A percentile compares a stretch with the other conserved stretches of the same genome.
Evolutionary conservation across 2,329 filamentous ascomycete genomes (phyloP).

Genomic region (Alternaria tenuissima): DNA sequence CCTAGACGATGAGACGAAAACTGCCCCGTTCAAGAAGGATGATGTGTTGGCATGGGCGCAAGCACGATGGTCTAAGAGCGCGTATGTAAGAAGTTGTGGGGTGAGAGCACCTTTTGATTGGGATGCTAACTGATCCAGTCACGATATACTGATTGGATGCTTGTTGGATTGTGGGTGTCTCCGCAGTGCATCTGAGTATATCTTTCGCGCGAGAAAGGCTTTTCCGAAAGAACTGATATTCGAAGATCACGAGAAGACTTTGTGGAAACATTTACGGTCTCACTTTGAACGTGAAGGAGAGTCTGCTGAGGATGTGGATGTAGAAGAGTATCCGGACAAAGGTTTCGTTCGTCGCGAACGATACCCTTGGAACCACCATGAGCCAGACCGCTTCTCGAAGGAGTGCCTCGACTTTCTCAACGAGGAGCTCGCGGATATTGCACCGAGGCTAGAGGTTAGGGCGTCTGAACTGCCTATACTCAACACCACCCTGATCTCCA

Average conservation of each 20-base stretch:
- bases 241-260: slow-evolving; percentile 61
- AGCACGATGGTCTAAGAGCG: slow-evolving; percentile 32
- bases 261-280: slow-evolving; percentile 47
- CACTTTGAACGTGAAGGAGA: slow-evolving; percentile 36
- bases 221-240: slow-evolving; percentile 67
- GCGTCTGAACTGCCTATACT: slow-evolving; percentile 79
- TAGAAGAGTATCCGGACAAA: slow-evolving; percentile 70
- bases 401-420: slow-evolving; percentile 74
- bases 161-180: slow-evolving; percentile 70
- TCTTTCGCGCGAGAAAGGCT: slow-evolving; percentile 65
- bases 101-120: background rate
- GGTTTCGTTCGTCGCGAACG: slow-evolving; percentile 72
- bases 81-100: slow-evolving; percentile 35
- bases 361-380: slow-evolving; percentile 70
- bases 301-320: slow-evolving; percentile 54
- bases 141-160: slow-evolving; percentile 58
- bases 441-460: slow-evolving; percentile 82
- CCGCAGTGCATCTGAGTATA: slow-evolving; percentile 72
- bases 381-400: slow-evolving; percentile 65
- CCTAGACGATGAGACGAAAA: slow-evolving; percentile 8
- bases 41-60: slow-evolving; percentile 31
- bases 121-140: slow-evolving; percentile 30
- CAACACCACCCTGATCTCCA: slow-evolving; percentile 1
- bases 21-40: slow-evolving; percentile 12
- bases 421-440: slow-evolving; percentile 69